Evolutionary conservation across 75 land plant genomes (phyloP), one percentile per base, ranked within the genome.

Genomic region (Pinus albicaulis): DNA sequence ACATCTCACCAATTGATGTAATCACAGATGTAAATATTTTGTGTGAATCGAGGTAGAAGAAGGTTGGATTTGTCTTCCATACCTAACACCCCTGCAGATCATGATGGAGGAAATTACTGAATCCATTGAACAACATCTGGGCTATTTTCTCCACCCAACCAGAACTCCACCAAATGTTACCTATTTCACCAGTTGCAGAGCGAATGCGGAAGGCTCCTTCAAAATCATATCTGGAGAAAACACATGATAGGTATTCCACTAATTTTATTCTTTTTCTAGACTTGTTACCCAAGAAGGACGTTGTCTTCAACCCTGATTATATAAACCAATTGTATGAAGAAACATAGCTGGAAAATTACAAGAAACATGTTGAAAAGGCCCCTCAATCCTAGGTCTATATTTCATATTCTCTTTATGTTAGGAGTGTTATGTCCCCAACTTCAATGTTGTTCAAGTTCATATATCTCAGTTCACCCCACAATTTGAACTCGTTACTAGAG

Each of bases 351-450:
- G 87, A 86, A 34, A 76, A 74, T 41, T 34, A 79, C 26, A 61
- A 82, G 34, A 66, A 82, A n/a, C 19, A 24, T 23, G 65, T 86
- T 28, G 87, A 79, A 55, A 79, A 76, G 16, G 57, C 66, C 34
- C 85, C 86, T 8, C 78, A 76, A 31, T 76, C 82, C 16, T 73
- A 86, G 56, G 71, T 68, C 76, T 86, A 79, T 59, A 71, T 86
- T 31, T 57, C 87, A 15, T 60, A 74, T n/a, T 78, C 79, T 12
- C 85, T 86, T 59, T 86, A 73, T 28, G 82, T 86, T 11, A 61
- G 87, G 15, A 79, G 84, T 20, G 78, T 79, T 59, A 85, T 82
- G 24, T 86, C 85, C 4, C 87, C 87, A 19, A 82, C 87, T 17
- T 85, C 85, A 8, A 44, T 82, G 23, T 72, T 86, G 74, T 86